phyloP scores from a whole-genome alignment of 1,139 yeast genomes.

The Zygoascus sp. region DNA sequence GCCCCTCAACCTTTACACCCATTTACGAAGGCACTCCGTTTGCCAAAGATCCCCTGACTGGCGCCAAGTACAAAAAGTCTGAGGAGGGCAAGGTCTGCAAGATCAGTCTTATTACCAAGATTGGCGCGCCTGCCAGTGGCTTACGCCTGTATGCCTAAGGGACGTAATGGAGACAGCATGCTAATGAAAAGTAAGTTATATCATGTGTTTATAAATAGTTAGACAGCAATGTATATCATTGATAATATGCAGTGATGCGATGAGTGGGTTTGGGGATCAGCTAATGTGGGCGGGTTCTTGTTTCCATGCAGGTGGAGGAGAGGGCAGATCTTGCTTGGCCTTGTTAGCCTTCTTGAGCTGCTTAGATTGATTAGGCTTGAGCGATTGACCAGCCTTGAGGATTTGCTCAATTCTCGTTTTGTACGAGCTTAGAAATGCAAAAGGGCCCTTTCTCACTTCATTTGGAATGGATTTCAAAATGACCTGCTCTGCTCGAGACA shows the following conservation, averaged over 20 bases:
- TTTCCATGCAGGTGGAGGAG: not conserved
- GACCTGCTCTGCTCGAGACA: not conserved
- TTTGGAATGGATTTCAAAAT: constrained; percentile 10
- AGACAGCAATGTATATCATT: not conserved
- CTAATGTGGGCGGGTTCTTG: not conserved
- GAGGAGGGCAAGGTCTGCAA: constrained; percentile 76
- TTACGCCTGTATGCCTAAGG: constrained; percentile 42
- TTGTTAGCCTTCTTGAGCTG: not conserved
- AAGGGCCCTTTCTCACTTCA: not conserved
- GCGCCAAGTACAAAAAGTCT: constrained; percentile 76
- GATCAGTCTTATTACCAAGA: constrained; percentile 68
- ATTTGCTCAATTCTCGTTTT: not conserved
- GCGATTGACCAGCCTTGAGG: too few species aligned
- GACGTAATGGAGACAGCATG: not conserved
- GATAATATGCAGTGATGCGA: not conserved
- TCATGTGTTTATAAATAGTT: constrained; percentile 5
- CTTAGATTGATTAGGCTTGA: too few species aligned
- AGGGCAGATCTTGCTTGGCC: not conserved
- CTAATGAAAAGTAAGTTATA: constrained; percentile 2
- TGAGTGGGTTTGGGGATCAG: too few species aligned
- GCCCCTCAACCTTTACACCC: constrained; percentile 85
- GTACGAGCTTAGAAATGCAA: not conserved
- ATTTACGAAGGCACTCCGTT: constrained; percentile 71
- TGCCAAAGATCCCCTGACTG: constrained; percentile 81
- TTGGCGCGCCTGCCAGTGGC: constrained; percentile 97